Evolutionary conservation across 768 basidiomycete genomes (phyloP).

Genomic region (Polyporus arcularius): DNA sequence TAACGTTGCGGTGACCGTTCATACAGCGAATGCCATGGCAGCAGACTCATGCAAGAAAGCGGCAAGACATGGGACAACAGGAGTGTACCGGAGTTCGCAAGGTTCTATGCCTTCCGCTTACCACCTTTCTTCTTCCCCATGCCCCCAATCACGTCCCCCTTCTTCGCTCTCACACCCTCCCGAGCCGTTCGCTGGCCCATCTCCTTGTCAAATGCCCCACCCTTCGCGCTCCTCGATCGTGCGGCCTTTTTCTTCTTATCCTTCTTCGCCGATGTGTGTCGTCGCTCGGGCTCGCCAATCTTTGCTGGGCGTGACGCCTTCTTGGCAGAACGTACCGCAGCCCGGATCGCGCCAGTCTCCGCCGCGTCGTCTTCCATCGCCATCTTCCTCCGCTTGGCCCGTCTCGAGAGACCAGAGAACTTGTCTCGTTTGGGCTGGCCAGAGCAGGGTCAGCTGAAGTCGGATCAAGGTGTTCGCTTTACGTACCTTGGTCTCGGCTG

Average conservation of each 20-base stretch:
- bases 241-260: constrained; percentile 23
- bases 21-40: too few species aligned
- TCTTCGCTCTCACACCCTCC: constrained; percentile 69
- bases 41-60: too few species aligned
- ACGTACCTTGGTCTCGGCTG: constrained; percentile 36
- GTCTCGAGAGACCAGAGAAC: constrained; percentile 82
- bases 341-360: constrained; percentile 55
- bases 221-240: constrained; percentile 29
- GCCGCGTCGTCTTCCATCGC: constrained; percentile 76
- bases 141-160: constrained; percentile 55
- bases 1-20: too few species aligned
- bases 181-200: constrained; percentile 45
- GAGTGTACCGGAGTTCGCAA: not conserved
- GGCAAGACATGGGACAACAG: too few species aligned
- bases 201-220: constrained; percentile 61
- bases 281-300: constrained; percentile 59
- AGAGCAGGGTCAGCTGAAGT: constrained; percentile 4
- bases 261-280: constrained; percentile 32
- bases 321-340: constrained; percentile 87
- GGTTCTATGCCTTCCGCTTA: constrained; percentile 33
- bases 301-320: constrained; percentile 72
- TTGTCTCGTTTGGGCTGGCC: constrained; percentile 74
- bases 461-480: constrained; percentile 1
- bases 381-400: constrained; percentile 85
- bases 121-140: constrained; percentile 53